Percentiles rank a stretch among this genome's conserved stretches.
phyloP scores from a whole-genome alignment of 306 rosid genomes.

The Prunus padus region DNA sequence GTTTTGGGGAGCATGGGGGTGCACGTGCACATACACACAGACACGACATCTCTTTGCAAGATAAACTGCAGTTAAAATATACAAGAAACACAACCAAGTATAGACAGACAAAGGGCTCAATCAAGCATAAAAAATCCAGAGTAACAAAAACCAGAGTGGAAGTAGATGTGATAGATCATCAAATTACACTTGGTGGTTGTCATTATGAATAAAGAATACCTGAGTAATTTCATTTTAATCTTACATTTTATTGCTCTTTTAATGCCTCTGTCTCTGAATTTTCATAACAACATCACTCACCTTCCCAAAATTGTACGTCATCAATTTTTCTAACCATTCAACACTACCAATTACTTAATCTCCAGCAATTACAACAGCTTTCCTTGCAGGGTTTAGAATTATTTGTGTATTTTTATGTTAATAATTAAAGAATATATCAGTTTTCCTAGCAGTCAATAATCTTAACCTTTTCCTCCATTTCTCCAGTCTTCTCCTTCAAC shows the following conservation, averaged over 20 bases:
- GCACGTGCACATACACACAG: background rate
- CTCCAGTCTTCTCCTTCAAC: slow-evolving; percentile 63
- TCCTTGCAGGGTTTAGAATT: slow-evolving; percentile 2
- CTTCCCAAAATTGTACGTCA: background rate
- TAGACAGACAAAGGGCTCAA: background rate
- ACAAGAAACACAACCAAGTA: background rate
- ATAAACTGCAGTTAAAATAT: background rate
- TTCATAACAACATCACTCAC: background rate
- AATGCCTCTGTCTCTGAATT: background rate
- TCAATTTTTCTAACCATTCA: background rate
- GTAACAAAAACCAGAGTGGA: background rate
- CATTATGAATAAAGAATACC: background rate
- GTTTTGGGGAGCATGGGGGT: background rate
- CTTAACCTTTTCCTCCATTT: slow-evolving; percentile 78
- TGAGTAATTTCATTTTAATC: background rate
- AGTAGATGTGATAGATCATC: background rate
- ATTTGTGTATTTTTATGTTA: slow-evolving; percentile 1
- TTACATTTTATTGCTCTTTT: background rate
- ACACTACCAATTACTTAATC: background rate
- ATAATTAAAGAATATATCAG: slow-evolving; percentile 7
- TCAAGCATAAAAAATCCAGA: background rate
- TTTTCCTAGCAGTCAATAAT: slow-evolving; percentile 17
- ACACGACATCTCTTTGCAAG: background rate
- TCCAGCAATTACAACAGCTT: background rate
- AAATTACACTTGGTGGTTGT: background rate